These are phyloP conservation scores for Phlegmacium glaucopus DNA, from an alignment of 768 basidiomycete species.

Conservation along the genomic window DNA sequence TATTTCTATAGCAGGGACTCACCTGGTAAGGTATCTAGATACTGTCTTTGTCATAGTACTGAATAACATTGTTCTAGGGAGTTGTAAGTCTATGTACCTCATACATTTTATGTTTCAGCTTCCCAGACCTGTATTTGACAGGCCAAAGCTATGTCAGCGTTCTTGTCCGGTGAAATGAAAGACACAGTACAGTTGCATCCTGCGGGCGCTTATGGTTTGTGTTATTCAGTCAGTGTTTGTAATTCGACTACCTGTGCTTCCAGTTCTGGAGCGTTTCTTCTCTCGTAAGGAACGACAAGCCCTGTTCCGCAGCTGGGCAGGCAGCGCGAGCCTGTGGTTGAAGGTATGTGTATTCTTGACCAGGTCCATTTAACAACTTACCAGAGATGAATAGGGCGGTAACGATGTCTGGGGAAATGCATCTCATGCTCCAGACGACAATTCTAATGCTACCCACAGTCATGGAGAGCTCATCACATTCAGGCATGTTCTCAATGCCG, in stretches of 20 bases:
- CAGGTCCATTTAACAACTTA: neutral
- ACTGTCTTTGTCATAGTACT: neutral
- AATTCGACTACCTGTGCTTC: neutral
- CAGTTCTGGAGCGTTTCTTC: constrained; percentile 87
- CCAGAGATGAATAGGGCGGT: constrained; percentile 56
- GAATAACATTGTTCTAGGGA: constrained; percentile 42
- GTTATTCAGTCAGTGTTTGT: neutral
- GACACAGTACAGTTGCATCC: constrained; percentile 87
- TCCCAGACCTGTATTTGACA: constrained; percentile 20
- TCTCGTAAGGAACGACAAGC: constrained; percentile 84
- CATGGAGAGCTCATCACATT: constrained; percentile 88
- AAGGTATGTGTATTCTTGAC: constrained; percentile 51
- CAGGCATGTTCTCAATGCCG: constrained; percentile 33
- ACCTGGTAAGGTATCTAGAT: constrained; percentile 52
- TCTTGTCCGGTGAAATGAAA: constrained; percentile 93
- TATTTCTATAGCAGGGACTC: constrained; percentile 82
- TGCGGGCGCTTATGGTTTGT: constrained; percentile 69
- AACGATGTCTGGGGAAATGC: constrained; percentile 79
- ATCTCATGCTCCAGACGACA: constrained; percentile 79
- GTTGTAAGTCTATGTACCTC: constrained; percentile 47
- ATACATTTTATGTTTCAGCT: neutral
- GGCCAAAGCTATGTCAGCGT: constrained; percentile 94
- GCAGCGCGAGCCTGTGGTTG: constrained; percentile 91
- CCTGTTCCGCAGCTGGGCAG: constrained; percentile 94
- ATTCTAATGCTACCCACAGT: constrained; percentile 45